These are phyloP conservation scores for Ligustrum vulgare DNA, from an alignment of 257 asterid species.

Conservation along the genomic window DNA sequence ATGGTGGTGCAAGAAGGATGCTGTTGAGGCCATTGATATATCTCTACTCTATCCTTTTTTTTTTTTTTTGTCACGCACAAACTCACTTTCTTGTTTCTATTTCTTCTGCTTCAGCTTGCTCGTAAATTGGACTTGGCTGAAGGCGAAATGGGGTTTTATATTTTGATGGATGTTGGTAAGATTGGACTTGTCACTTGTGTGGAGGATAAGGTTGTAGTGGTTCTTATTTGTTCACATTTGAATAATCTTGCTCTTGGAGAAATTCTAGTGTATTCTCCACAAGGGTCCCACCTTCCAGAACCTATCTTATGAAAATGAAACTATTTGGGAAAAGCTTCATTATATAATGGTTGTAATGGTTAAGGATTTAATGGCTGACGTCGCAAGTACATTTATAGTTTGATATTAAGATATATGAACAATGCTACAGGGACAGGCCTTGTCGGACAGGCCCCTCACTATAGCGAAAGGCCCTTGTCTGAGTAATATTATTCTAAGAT, in stretches of 20 bases:
- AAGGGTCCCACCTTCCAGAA: conserved; percentile 5
- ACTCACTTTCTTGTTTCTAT: not conserved
- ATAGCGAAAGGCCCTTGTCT: too few relatives aligned
- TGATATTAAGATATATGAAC: too few relatives aligned
- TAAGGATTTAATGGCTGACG: too few relatives aligned
- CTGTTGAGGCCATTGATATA: conserved; percentile 63
- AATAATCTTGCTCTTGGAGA: not conserved
- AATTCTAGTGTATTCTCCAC: conserved; percentile 39
- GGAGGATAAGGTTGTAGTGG: conserved; percentile 55
- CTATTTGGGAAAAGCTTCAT: too few relatives aligned
- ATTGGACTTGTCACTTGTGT: conserved; percentile 52
- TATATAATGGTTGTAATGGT: too few relatives aligned
- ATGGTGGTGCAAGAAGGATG: conserved; percentile 69
- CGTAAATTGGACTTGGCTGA: not conserved
- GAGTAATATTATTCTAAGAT: too few relatives aligned
- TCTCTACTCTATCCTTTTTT: not conserved
- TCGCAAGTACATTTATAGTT: too few relatives aligned
- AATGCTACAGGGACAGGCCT: too few relatives aligned
- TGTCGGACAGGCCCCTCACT: too few relatives aligned
- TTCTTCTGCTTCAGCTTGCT: not conserved
- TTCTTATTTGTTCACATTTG: conserved; percentile 41
- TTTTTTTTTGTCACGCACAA: not conserved
- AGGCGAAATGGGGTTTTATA: conserved; percentile 32
- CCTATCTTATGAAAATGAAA: too few relatives aligned
- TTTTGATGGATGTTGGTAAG: conserved; percentile 40